A percentile compares a stretch with the other conserved stretches of the same genome.
Conservation (phyloP, 78 protist genomes). For the Dictyostelium purpureum region DNA sequence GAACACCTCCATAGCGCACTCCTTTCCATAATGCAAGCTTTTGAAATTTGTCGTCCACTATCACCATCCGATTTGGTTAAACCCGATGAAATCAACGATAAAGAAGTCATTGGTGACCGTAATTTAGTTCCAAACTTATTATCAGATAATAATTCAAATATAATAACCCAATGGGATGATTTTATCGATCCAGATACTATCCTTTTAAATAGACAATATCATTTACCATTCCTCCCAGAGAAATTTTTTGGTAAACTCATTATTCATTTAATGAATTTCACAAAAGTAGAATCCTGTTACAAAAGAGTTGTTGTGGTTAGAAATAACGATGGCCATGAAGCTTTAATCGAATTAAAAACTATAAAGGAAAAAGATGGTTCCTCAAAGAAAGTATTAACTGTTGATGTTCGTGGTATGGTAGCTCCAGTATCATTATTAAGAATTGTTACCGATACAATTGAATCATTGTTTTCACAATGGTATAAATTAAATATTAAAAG, state of each 20-base stretch:
- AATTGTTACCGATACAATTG: constrained; percentile 68
- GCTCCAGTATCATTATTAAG: constrained; percentile 50
- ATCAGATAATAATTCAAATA: background rate
- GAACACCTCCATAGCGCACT: constrained; percentile 50
- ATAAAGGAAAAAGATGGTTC: background rate
- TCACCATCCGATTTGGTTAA: constrained; percentile 6
- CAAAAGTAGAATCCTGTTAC: constrained; percentile 45
- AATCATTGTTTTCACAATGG: constrained; percentile 77
- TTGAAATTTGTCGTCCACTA: constrained; percentile 68
- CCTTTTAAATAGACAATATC: constrained; percentile 56
- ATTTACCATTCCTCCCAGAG: constrained; percentile 56
- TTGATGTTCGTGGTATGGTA: constrained; percentile 57
- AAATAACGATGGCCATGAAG: constrained; percentile 52
- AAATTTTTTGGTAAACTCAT: constrained; percentile 65
- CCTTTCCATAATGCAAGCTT: constrained; percentile 74
- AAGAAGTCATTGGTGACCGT: constrained; percentile 6
- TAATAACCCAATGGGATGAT: constrained; percentile 44
- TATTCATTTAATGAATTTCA: constrained; percentile 36
- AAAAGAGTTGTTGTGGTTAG: constrained; percentile 24
- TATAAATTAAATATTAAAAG: constrained; percentile 70
- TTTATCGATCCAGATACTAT: constrained; percentile 42
- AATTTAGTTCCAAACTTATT: constrained; percentile 35
- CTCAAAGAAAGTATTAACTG: background rate
- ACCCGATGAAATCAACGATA: constrained; percentile 25
- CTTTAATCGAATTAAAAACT: constrained; percentile 49